A percentile compares a stretch with the other conserved stretches of the same genome.
Evolutionary conservation across 306 rosid species (phyloP).

Genomic region (Cucumis cinereus): DNA sequence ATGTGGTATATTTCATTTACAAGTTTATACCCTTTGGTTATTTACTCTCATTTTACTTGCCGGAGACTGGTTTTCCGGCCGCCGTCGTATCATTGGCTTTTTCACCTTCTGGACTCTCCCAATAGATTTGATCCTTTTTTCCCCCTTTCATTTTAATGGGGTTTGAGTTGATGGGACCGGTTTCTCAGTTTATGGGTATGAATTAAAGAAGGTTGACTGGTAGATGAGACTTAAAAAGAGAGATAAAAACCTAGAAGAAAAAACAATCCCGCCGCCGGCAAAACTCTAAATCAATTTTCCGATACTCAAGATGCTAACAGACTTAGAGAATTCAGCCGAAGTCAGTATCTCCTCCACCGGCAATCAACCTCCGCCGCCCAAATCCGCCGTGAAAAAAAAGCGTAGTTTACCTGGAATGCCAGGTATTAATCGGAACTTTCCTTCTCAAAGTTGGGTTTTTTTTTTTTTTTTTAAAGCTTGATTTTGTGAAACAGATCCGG

Average conservation of each 20-base stretch:
- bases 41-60: not conserved
- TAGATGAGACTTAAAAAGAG: not conserved
- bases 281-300: not conserved
- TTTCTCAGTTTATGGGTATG: not conserved
- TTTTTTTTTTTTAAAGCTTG: not conserved
- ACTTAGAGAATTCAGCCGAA: not conserved
- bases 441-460: not conserved
- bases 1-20: not conserved
- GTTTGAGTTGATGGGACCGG: not conserved
- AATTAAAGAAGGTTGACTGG: not conserved
- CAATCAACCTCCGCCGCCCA: constrained; percentile 28
- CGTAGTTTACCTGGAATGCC: constrained; percentile 62
- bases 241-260: not conserved
- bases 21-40: not conserved
- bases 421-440: constrained; percentile 14
- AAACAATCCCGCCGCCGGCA: not conserved
- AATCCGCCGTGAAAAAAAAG: constrained; percentile 30
- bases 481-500: constrained; percentile 35
- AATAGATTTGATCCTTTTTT: not conserved
- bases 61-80: not conserved
- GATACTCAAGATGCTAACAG: not conserved
- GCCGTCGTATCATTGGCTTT: not conserved
- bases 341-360: not conserved
- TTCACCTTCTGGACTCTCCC: not conserved
- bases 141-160: not conserved